Evolutionary conservation across 345 rosid species (phyloP).

Genomic region (Theobroma cacao): DNA sequence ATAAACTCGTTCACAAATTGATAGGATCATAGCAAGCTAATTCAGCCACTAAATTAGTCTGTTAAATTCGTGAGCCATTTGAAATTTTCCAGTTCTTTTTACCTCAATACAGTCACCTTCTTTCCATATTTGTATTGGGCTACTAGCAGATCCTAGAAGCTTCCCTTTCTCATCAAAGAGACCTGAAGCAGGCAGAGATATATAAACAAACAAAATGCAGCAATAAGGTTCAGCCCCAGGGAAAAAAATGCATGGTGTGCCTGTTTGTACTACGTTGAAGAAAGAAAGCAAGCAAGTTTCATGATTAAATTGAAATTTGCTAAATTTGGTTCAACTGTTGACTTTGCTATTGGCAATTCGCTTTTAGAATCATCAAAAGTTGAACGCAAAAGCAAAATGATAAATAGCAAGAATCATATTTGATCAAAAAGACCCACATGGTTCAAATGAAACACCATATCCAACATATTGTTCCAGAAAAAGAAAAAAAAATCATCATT

Average conservation of each 20-base stretch:
- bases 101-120: slow-evolving; percentile 87
- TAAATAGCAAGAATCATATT: background rate
- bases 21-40: background rate
- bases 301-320: background rate
- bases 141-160: slow-evolving; percentile 78
- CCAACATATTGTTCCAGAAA: background rate
- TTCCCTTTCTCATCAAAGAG: slow-evolving; percentile 80
- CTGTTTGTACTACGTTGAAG: background rate
- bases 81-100: background rate
- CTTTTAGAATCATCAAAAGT: background rate
- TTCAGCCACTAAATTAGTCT: background rate
- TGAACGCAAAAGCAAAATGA: background rate
- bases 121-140: slow-evolving; percentile 97
- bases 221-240: background rate
- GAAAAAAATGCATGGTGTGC: background rate
- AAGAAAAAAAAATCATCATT: background rate
- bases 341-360: background rate
- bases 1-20: background rate
- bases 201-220: background rate
- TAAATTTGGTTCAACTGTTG: background rate
- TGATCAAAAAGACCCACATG: background rate
- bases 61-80: background rate
- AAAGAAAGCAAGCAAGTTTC: background rate
- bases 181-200: slow-evolving; percentile 42
- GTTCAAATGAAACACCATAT: background rate